Evolutionary conservation across 352 stramenopile species (phyloP).

Genomic region (Plasmopara halstedii): DNA sequence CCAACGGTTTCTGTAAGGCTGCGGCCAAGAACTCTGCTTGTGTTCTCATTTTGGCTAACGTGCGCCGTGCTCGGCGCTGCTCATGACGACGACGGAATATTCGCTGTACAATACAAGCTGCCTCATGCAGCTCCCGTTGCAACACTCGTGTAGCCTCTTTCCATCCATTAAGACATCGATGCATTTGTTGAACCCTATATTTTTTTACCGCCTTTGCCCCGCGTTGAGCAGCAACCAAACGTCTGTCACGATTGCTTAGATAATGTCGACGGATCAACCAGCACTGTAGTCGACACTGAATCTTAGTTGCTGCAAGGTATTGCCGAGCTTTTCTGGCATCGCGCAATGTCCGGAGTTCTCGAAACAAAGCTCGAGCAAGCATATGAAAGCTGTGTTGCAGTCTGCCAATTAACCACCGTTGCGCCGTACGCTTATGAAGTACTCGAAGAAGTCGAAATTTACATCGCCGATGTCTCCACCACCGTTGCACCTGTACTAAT

Average conservation of each 20-base stretch:
- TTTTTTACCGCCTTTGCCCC: conserved; percentile 24
- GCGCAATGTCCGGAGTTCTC: conserved; percentile 26
- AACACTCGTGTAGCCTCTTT: conserved; percentile 2
- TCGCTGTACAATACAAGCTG: conserved; percentile 40
- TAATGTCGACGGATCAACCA: conserved; percentile 46
- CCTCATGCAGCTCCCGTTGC: conserved; percentile 13
- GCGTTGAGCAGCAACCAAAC: conserved; percentile 15
- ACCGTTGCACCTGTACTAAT: conserved; percentile 24
- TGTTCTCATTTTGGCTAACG: conserved; percentile 44
- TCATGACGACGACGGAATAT: conserved; percentile 35
- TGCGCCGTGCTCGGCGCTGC: conserved; percentile 28
- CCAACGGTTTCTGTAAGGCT: conserved; percentile 44
- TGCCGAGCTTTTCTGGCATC: conserved; percentile 25
- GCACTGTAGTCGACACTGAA: conserved; percentile 33
- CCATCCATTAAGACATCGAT: conserved; percentile 23
- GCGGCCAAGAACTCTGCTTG: conserved; percentile 37
- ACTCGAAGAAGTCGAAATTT: conserved; percentile 16
- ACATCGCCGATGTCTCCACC: conserved; percentile 26
- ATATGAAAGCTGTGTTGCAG: conserved; percentile 36
- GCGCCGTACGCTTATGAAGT: conserved; percentile 27
- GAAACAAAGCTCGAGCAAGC: conserved; percentile 40
- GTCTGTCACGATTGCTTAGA: conserved; percentile 23
- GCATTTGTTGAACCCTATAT: conserved; percentile 12
- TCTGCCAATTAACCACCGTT: conserved; percentile 31
- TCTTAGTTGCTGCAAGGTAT: conserved; percentile 32